Base-by-base conservation (phyloP, 2,329 filamentous ascomycete genomes). In the Colletotrichum karsti region DNA sequence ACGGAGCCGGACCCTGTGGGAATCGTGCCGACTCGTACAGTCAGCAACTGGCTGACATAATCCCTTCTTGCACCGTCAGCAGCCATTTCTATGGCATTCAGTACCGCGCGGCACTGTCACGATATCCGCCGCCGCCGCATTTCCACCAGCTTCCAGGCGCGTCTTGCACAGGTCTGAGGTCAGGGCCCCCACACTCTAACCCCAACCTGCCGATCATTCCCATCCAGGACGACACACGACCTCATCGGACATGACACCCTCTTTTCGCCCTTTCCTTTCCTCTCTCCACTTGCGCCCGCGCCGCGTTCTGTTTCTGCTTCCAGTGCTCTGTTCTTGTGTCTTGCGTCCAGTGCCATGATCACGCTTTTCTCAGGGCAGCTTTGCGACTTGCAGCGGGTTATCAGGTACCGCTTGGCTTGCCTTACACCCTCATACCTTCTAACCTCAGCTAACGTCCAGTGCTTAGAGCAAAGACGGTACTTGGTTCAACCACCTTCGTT, bases 161-260 rank as follows among this genome's bases (percentile, higher is more conserved):
- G 50, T 58, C 59, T 70, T 12, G 18, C 57, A 70, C 69, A 70
- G 69, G 66, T 63, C 53, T 70, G 69, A 70, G 62, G 69, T 69
- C 69, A 70, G 41, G 42, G 54, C 44, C 53, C 46, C 65, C 65
- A 20, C 65, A 35, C 9, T 18, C 54, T 12, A 39, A 24, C 61
- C 55, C 55, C 44, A 58, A 50, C 33, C 9, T 30, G 69, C 62
- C 57, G 69, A 70, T 70, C 69, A 46, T 69, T 69, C 51, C 69
- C 55, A 15, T 60, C 55, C 56, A 44, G 48, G 63, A 67, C 53
- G 42, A 59, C 63, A 57, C 67, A 71, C 69, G 67, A 70, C 69
- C 67, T 71, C 69, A 71, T 62, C 69, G 46, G 63, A 63, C 67
- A 70, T 67, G 41, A 62, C 58, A 59, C 56, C 46, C 53, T 42